Conservation (phyloP, 2,329 filamentous ascomycete genomes). For the Zymoseptoria ardabiliae region DNA sequence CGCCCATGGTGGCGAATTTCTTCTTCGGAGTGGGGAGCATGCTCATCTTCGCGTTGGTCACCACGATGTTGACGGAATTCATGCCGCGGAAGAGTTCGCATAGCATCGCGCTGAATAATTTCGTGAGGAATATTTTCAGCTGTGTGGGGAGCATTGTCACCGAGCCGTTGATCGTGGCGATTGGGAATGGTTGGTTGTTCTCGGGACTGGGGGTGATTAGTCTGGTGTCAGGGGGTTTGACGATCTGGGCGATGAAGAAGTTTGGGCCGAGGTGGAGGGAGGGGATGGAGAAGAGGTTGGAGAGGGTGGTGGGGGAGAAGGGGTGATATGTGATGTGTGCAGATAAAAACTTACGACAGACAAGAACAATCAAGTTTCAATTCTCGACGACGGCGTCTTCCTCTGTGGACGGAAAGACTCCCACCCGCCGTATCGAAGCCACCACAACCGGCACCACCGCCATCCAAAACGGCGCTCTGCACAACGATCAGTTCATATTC, state of each 20-base stretch:
- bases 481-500: no score
- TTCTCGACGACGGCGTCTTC: neutral
- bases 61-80: conserved; percentile 81
- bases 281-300: conserved; percentile 25
- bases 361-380: neutral
- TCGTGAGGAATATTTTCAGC: conserved; percentile 69
- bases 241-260: conserved; percentile 30
- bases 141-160: conserved; percentile 64
- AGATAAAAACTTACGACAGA: neutral
- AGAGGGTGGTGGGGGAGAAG: conserved; percentile 21
- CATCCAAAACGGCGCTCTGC: neutral
- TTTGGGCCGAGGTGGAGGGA: conserved; percentile 28
- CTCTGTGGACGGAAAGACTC: neutral
- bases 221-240: conserved; percentile 20
- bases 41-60: conserved; percentile 65
- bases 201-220: conserved; percentile 43
- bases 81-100: conserved; percentile 62
- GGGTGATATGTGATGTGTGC: neutral
- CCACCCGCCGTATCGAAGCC: neutral
- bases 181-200: conserved; percentile 71
- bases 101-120: conserved; percentile 75
- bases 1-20: conserved; percentile 30
- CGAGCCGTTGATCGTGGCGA: conserved; percentile 60
- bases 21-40: conserved; percentile 68
- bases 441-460: neutral